A percentile compares a stretch with the other conserved stretches of the same genome.
phyloP scores from a whole-genome alignment of 202 grass and related monocot species.

The Miscanthus sacchariflorus region DNA sequence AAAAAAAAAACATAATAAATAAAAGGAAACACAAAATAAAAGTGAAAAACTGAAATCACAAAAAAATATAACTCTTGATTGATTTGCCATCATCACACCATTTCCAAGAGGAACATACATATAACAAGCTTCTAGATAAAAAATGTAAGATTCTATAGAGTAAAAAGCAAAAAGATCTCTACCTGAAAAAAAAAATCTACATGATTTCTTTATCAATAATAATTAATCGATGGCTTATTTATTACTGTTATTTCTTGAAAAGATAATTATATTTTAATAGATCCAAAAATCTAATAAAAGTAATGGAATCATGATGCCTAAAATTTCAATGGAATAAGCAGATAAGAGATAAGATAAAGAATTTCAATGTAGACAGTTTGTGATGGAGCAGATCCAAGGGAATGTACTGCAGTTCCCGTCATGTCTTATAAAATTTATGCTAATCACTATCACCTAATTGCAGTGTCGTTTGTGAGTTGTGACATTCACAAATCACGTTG shows the following conservation, averaged over 20 bases:
- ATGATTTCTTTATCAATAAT: background rate
- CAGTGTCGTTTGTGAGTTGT: background rate
- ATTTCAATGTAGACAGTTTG: background rate
- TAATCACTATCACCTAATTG: constrained; percentile 5
- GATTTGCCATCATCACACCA: background rate
- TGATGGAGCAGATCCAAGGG: constrained; percentile 11
- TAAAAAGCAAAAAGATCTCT: constrained; percentile 27
- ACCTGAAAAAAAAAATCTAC: background rate
- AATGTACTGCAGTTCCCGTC: background rate
- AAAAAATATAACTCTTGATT: background rate
- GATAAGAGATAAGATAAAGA: background rate
- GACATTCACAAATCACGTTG: constrained; percentile 21
- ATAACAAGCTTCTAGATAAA: background rate
- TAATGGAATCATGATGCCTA: background rate
- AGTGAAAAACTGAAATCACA: background rate
- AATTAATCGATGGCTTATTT: constrained; percentile 1
- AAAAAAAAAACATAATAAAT: constrained; percentile 5
- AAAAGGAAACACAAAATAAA: background rate
- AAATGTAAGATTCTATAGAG: background rate
- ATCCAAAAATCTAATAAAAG: background rate
- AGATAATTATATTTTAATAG: constrained; percentile 5
- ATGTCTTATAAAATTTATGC: background rate
- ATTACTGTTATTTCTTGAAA: background rate
- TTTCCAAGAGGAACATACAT: background rate
- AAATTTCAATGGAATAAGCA: background rate